A percentile compares a stretch with the other conserved stretches of the same genome.
Evolutionary conservation across 768 basidiomycete species (phyloP).

Genomic region (Astraeus odoratus): DNA sequence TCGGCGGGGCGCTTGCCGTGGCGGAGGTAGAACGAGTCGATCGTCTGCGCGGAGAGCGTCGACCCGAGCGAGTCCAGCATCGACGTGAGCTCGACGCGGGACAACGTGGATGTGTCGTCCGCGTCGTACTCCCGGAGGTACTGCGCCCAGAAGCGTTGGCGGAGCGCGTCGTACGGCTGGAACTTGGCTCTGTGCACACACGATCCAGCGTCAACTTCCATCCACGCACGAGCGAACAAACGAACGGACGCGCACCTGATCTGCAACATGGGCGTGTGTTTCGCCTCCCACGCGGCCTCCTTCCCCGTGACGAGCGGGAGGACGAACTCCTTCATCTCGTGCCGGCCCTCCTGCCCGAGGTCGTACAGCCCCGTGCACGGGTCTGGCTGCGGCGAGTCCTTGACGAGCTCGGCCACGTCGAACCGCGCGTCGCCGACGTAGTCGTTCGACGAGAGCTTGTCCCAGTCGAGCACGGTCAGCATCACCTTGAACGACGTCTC

Average conservation of each 20-base stretch:
- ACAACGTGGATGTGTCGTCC: conserved; percentile 69
- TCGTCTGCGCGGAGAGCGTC: conserved; percentile 72
- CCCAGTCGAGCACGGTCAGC: conserved; percentile 91
- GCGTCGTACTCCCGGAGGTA: conserved; percentile 88
- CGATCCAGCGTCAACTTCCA: background rate
- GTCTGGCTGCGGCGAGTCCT: conserved; percentile 58
- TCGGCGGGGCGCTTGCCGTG: conserved; percentile 53
- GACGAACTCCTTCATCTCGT: conserved; percentile 67
- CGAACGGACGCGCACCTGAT: conserved; percentile 48
- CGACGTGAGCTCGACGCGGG: conserved; percentile 81
- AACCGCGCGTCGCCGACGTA: conserved; percentile 75
- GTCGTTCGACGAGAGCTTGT: conserved; percentile 87
- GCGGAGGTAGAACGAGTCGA: conserved; percentile 75
- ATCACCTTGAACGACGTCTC: conserved; percentile 75
- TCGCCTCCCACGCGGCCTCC: conserved; percentile 64
- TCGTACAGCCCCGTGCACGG: conserved; percentile 41
- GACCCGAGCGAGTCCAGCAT: conserved; percentile 98
- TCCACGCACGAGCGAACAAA: background rate
- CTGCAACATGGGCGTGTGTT: conserved; percentile 60
- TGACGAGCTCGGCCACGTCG: conserved; percentile 64
- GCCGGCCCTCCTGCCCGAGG: conserved; percentile 29
- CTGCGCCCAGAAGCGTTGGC: conserved; percentile 86
- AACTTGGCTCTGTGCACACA: conserved; percentile 67
- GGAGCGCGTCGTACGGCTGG: conserved; percentile 88
- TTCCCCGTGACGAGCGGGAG: conserved; percentile 56